Percentiles rank a stretch among this genome's conserved stretches.
Conservation (phyloP, 73 alveolate species). For the Loxodes magnus region DNA sequence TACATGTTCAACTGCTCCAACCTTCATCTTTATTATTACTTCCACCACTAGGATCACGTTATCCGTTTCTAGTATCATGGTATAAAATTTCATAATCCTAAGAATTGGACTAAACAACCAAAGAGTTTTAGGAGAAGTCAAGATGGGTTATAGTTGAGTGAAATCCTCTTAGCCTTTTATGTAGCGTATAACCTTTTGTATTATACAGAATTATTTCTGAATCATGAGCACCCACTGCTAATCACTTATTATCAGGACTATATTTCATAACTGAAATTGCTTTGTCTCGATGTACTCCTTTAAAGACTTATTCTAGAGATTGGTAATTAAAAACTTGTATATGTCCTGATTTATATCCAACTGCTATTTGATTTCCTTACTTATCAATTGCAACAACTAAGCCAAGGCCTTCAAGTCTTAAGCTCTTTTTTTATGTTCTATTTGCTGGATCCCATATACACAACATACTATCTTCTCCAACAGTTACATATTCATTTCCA, state of each 20-base stretch:
- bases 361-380: conserved; percentile 72
- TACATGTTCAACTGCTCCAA: conserved; percentile 70
- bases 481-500: conserved; percentile 68
- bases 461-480: conserved; percentile 87
- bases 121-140: conserved; percentile 84
- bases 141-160: conserved; percentile 80
- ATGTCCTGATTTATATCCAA: conserved; percentile 80
- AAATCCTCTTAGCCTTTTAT: conserved; percentile 78
- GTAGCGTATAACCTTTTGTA: conserved; percentile 55
- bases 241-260: conserved; percentile 70
- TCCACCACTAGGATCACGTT: conserved; percentile 76
- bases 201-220: conserved; percentile 70
- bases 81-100: conserved; percentile 79
- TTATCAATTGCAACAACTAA: conserved; percentile 70
- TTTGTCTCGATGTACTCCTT: conserved; percentile 67
- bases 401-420: conserved; percentile 69
- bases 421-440: conserved; percentile 52
- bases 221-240: conserved; percentile 94
- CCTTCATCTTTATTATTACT: conserved; percentile 61
- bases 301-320: conserved; percentile 53
- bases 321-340: conserved; percentile 71
- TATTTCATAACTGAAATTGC: conserved; percentile 79
- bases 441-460: conserved; percentile 81
- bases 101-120: conserved; percentile 71
- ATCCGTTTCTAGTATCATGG: conserved; percentile 75